These are phyloP conservation scores for Cubamyces lactineus DNA, from an alignment of 768 basidiomycete genomes.

Conservation along the genomic window DNA sequence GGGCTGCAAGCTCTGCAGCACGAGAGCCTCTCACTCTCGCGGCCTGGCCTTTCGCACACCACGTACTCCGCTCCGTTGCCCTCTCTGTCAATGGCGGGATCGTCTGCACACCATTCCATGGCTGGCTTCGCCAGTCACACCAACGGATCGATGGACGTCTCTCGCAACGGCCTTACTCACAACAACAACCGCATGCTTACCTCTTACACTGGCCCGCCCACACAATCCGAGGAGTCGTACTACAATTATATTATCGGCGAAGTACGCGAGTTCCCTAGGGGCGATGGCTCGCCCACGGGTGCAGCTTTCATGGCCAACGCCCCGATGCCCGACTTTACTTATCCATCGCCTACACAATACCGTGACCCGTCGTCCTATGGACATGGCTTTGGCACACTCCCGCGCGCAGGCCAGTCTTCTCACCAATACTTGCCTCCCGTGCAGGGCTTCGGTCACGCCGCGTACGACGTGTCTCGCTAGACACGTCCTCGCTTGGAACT, in stretches of 20 bases:
- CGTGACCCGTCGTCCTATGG: slow-evolving; percentile 13
- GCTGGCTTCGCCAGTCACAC: neutral
- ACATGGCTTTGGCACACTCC: neutral
- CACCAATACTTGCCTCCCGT: slow-evolving; percentile 15
- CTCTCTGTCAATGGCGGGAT: slow-evolving; percentile 6
- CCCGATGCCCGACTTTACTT: slow-evolving; percentile 1
- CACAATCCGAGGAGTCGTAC: slow-evolving; percentile 10
- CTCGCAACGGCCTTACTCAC: slow-evolving; percentile 3
- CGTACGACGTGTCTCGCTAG: slow-evolving; percentile 16
- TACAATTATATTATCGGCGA: slow-evolving; percentile 15
- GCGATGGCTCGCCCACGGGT: neutral
- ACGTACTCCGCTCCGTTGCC: slow-evolving; percentile 5
- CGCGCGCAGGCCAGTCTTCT: neutral
- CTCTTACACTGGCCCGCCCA: neutral
- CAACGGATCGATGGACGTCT: slow-evolving; percentile 2
- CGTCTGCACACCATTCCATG: slow-evolving; percentile 1
- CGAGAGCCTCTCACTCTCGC: slow-evolving; percentile 1
- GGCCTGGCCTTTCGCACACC: slow-evolving; percentile 2
- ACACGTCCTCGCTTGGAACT: neutral
- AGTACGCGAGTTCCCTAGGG: slow-evolving; percentile 8
- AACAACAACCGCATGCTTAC: neutral
- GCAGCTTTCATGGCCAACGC: slow-evolving; percentile 7
- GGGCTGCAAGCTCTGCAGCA: neutral
- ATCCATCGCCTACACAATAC: neutral
- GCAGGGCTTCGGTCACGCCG: slow-evolving; percentile 6